Evolutionary conservation across 208 protist species (phyloP).

Genomic region (Borovskyia barvae): DNA sequence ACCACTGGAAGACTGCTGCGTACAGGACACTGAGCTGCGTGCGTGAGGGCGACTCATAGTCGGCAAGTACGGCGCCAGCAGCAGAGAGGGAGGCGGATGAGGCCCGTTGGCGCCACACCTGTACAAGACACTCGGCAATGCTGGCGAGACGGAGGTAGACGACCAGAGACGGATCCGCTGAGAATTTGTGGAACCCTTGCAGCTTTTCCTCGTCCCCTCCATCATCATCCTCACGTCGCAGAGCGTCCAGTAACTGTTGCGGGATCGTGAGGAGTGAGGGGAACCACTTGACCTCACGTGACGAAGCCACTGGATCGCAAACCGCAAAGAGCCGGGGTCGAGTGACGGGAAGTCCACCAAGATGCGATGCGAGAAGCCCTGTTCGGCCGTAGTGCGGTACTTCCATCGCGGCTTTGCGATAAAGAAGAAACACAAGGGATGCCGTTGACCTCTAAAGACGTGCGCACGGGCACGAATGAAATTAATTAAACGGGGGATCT

Average conservation of each 20-base stretch:
- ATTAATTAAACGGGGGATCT: too few species aligned
- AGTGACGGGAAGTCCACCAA: slow-evolving; percentile 41
- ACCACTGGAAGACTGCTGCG: slow-evolving; percentile 34
- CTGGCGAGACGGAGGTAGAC: slow-evolving; percentile 43
- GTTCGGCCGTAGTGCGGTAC: slow-evolving; percentile 73
- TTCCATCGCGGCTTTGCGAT: slow-evolving; percentile 42
- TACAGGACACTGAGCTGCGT: slow-evolving; percentile 21
- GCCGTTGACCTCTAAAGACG: too few species aligned
- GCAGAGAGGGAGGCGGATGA: too few species aligned
- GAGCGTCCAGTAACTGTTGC: slow-evolving; percentile 58
- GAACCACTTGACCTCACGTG: slow-evolving; percentile 57
- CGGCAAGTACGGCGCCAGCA: neutral
- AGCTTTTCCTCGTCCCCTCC: neutral
- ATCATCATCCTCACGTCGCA: slow-evolving; percentile 28
- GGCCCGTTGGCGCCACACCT: slow-evolving; percentile 4
- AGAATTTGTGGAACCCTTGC: neutral
- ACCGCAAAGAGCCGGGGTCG: slow-evolving; percentile 19
- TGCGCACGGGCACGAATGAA: too few species aligned
- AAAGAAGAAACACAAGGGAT: too few species aligned
- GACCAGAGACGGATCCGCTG: slow-evolving; percentile 32
- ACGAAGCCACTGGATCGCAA: neutral
- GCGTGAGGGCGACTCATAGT: neutral
- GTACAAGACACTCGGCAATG: slow-evolving; percentile 30
- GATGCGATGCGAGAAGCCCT: slow-evolving; percentile 42
- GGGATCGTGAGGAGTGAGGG: slow-evolving; percentile 73